Conservation (phyloP, 1,284 basidiomycete species). For the Microbotryomycetes sp. region DNA sequence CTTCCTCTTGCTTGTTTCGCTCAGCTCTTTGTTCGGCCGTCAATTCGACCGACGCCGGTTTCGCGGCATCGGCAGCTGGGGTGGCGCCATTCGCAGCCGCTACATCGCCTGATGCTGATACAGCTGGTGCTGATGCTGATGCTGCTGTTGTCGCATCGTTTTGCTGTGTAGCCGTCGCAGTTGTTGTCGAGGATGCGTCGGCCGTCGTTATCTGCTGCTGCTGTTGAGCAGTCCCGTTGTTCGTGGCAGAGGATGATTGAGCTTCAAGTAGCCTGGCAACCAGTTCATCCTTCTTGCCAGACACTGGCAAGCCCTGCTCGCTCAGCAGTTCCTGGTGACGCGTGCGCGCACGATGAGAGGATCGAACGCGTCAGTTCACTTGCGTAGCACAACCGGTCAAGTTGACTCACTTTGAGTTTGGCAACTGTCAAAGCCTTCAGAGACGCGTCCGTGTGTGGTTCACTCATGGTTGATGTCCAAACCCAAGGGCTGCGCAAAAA, state of each 20-base stretch:
- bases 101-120: not conserved
- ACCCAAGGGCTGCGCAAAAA: not conserved
- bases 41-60: not conserved
- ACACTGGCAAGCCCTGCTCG: constrained; percentile 39
- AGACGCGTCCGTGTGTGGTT: constrained; percentile 13
- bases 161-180: not conserved
- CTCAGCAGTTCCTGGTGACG: constrained; percentile 40
- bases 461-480: not conserved
- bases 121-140: not conserved
- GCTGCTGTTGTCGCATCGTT: constrained; percentile 5
- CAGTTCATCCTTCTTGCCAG: constrained; percentile 46
- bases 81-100: constrained; percentile 1
- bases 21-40: constrained; percentile 7
- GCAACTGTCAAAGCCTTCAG: constrained; percentile 45
- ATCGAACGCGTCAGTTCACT: not conserved
- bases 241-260: too few species aligned
- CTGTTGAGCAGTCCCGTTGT: too few species aligned
- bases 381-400: not conserved
- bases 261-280: constrained; percentile 44
- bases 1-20: constrained; percentile 23
- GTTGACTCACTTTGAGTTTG: constrained; percentile 44
- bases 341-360: too few species aligned
- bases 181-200: not conserved
- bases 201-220: constrained; percentile 1
- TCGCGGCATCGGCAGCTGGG: constrained; percentile 6